Base-by-base conservation (phyloP, 352 stramenopile species). In the Pythium rhizo-oryzae region DNA sequence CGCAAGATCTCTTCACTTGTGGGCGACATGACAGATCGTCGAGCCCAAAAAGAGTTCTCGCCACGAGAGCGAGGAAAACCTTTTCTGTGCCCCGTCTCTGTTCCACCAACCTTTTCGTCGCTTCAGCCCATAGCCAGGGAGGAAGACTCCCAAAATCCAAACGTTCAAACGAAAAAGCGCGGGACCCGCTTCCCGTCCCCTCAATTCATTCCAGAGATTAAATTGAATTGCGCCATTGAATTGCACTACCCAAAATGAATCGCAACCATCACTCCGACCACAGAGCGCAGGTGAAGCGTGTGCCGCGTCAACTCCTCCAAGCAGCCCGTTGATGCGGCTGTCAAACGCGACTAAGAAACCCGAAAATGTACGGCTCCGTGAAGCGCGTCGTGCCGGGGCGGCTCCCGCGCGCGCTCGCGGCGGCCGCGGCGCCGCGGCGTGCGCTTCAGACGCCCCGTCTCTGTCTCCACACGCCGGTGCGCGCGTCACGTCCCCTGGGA, bases 1-100 rank as follows among this genome's bases (percentile, higher is more conserved):
- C 8, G 21, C 41, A 21, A 49, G 50, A 67, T 67, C 60, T 67
- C 60, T 67, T 67, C 60, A 67, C 60, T 47, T n/a, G 41, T n/a
- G 39, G 50, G 58, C 30, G 23, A 44, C 30, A 59, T 59, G 53
- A 47, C 19, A 46, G 25, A 46, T 56, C 47, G 18, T 55, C n/a
- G 46, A 55, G 30, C 25, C 52, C 52, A 58, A 58, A 58, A 25
- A 58, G 52, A 47, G 41, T 47, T 47, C 41, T 47, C 41, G 41
- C 41, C 41, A 47, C 41, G 41, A 47, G 41, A 47, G 41, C 41
- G 18, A 47, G 18, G n/a, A n/a, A 47, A 47, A 47, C 15, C 41
- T n/a, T 8, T 47, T 47, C 41, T 15, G 41, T n/a, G 58, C 1
- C 41, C 47, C 24, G 58, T 64, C 58, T 62, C 35, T 62, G 55